Evolutionary conservation across 768 basidiomycete genomes (phyloP), one percentile per base, ranked within the genome.

Genomic region (Hygrophoropsis aurantiaca): DNA sequence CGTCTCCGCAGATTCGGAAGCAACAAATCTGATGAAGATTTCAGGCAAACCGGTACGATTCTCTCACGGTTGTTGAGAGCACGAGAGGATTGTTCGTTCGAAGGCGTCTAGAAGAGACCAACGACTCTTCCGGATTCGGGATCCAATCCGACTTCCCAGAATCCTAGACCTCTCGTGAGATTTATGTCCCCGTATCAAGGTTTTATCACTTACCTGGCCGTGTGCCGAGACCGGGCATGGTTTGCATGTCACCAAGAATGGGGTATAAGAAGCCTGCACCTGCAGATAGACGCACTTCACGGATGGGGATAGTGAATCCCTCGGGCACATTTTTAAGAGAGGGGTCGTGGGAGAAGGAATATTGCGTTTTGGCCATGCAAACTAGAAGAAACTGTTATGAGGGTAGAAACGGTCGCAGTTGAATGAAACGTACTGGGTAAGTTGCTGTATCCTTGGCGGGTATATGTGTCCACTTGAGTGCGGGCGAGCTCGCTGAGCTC

Each of bases 301-400:
- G 83, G 64, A 99, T 92, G 20, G 94, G 94, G 49, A 98, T 74
- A 8, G 84, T 94, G 74, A 99, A 99, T 21, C 92, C 94, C 41
- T 83, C 82, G 1, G 97, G 94, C 0, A 87, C 93, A 55, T 87
- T 85, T 74, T 97, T 97, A 51, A 90, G 77, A 55, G 84, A 84
- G 6, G 94, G 87, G 59, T 99, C 88, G 62, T 95, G 93, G 20
- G 93, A 95, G 74, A 99, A 94, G 16, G 94, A 97, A 58, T 97
- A 92, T 53, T 97, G 95, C 5, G 95, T 98, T 78, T 97, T 95
- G 40, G 92, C 93, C 90, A 94, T 91, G 71, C 92, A 95, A 64
- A 95, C 93, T 87, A 55, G 44, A 40, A 60, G 51, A 40, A 54
- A 55, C 27, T 30, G 43, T 13, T 21, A 47, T n/a, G n/a, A n/a